Percentiles rank a stretch among this genome's conserved stretches.
These are phyloP conservation scores for Acanthamoeba culbertsoni DNA, from an alignment of 208 protist species.

Conservation along the genomic window DNA sequence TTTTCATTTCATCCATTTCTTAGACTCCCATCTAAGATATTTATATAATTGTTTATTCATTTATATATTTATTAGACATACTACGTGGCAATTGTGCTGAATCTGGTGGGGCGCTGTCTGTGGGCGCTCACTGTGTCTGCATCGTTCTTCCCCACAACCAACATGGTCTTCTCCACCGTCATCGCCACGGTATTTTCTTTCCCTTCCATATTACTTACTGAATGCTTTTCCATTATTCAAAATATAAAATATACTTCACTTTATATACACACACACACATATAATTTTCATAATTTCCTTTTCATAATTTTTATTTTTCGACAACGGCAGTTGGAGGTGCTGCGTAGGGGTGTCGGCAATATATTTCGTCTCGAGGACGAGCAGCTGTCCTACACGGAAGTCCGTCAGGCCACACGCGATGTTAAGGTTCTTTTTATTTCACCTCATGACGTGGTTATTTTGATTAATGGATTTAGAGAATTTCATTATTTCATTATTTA, in stretches of 20 bases:
- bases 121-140: conserved; percentile 73
- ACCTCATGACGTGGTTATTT: background rate
- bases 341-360: conserved; percentile 78
- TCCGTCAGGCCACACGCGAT: conserved; percentile 67
- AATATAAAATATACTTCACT: background rate
- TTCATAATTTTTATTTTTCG: no score
- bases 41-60: no score
- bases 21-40: no score
- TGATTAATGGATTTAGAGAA: background rate
- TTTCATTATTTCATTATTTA: background rate
- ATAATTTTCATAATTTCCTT: background rate
- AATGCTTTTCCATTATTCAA: background rate
- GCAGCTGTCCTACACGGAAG: conserved; percentile 77
- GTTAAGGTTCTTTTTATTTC: conserved; percentile 65
- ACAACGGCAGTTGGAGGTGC: conserved; percentile 69
- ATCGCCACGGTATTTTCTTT: background rate
- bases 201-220: background rate
- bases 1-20: background rate
- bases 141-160: background rate
- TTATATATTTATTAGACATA: conserved; percentile 35
- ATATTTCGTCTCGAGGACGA: conserved; percentile 80
- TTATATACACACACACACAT: background rate
- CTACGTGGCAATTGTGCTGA: conserved; percentile 72
- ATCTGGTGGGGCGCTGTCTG: conserved; percentile 67
- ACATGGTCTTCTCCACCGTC: background rate